Base-by-base conservation (phyloP, 108 stramenopile species). In the Skeletonema grethae region DNA sequence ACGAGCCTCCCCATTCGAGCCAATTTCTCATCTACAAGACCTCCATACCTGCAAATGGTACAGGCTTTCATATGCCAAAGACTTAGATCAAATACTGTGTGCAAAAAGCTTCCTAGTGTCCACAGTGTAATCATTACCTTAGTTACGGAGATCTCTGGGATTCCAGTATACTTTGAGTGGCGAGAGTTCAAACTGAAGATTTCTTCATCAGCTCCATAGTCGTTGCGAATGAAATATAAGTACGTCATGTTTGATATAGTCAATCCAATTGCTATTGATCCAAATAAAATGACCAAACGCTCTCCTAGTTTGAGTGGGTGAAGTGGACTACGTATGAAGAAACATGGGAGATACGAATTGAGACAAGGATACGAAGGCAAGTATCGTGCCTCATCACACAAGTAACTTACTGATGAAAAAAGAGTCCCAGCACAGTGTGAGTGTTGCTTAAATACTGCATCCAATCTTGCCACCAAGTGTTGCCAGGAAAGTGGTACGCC, bases 61-160 rank as follows among this genome's bases (percentile, higher is more conserved):
- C 78, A 80, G 7, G 82, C 82, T 53, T 79, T 77, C 69, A 83
- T 76, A 22, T 83, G 79, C 82, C 82, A 83, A 34, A 83, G 18
- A 13, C 35, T 22, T 28, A 83, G 38, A 63, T 83, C 82, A 57
- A 83, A 83, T 8, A 75, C 13, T 8, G 75, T 80, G 29, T 83
- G 82, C 5, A 77, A 16, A 36, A 80, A 76, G 41, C 82, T 80
- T 34, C 82, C 82, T 28, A 83, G 53, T 28, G 82, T 83, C 82
- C 78, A 80, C 30, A 80, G 75, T 32, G 69, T 70, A 12, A 81
- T 36, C 73, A 81, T 81, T 38, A 81, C 57, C 69, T 75, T 75
- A 9, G 80, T 81, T n/a, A 81, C 69, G 30, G 32, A 28, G 0
- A 70, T 50, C 16, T 68, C 78, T 4, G 78, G 71, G 25, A 77